Base-by-base conservation (phyloP, 2,329 filamentous ascomycete species). In the Ophiostoma triangulosporum region DNA sequence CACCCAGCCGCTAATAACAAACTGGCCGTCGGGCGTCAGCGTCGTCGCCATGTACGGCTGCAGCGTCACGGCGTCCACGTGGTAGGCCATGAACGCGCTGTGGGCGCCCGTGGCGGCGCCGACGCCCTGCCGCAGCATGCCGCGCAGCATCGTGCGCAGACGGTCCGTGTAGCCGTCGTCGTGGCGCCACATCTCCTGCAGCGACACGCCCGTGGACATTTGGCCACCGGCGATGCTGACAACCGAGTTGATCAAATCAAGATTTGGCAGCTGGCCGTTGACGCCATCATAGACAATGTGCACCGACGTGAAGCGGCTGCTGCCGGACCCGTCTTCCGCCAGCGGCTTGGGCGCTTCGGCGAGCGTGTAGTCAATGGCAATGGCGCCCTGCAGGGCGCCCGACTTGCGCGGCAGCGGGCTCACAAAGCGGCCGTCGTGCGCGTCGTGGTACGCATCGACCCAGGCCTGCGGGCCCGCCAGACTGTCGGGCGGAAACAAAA, bases 401-500 rank as follows among this genome's bases (percentile, higher is more conserved):
- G 88, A 93, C 70, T 97, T 97, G 62, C 97, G 76, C 1, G 90
- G 83, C 48, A 98, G 70, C 1, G 87, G 77, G 53, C 84, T 80
- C 26, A 97, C 83, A 7, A 74, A 77, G 5, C 76, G 70, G 0
- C 84, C 75, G 59, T 85, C 76, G 63, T 96, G 89, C 20, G 86
- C 84, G 66, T 95, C 88, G 67, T 98, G 93, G 67, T 98, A 98
- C 1, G 93, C 93, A 64, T 96, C 90, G 8, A 96, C 88, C 93
- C 93, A 98, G 24, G 93, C 93, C 65, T 97, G 90, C 0, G 89
- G 88, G 1, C 91, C 93, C 11, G 87, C 85, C 56, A 83, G 85
- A 66, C 88, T 95, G 68, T 98, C 93, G 0, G 87, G 84, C 0
- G 93, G 83, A 48, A 98, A 77, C 6, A 98, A 70, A 61, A 98